Percentiles rank a stretch among this genome's conserved stretches.
Conservation (phyloP, 2,329 filamentous ascomycete species). For the Arthroderma sp. region DNA sequence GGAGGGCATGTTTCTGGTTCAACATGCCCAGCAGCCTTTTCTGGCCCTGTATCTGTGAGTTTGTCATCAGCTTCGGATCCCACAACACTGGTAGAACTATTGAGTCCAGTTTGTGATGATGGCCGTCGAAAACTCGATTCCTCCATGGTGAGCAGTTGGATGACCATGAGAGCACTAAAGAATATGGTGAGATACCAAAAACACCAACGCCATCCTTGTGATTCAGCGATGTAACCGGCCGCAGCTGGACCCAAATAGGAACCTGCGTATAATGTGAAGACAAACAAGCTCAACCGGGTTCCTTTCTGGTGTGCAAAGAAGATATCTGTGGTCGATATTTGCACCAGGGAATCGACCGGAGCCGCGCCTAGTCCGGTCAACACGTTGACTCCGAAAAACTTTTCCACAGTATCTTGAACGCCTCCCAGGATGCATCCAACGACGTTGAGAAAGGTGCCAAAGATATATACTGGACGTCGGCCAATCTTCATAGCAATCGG, state of each 20-base stretch:
- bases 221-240: slow-evolving; percentile 32
- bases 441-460: slow-evolving; percentile 9
- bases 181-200: background rate
- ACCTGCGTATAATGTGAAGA: slow-evolving; percentile 38
- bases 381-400: background rate
- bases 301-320: background rate
- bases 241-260: slow-evolving; percentile 44
- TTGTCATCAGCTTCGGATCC: no score
- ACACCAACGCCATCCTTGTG: slow-evolving; percentile 25
- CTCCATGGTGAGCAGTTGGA: slow-evolving; percentile 49
- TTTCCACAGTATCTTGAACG: slow-evolving; percentile 4
- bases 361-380: slow-evolving; percentile 23
- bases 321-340: slow-evolving; percentile 20
- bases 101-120: background rate
- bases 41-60: background rate
- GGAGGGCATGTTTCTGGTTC: slow-evolving; percentile 3
- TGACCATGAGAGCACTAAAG: slow-evolving; percentile 8
- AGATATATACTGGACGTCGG: slow-evolving; percentile 13
- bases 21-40: slow-evolving; percentile 1
- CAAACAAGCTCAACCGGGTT: slow-evolving; percentile 24
- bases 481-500: slow-evolving; percentile 16
- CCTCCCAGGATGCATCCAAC: slow-evolving; percentile 11
- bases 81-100: slow-evolving; percentile 7
- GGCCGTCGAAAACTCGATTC: slow-evolving; percentile 43
- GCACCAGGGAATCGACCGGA: slow-evolving; percentile 39